These are phyloP conservation scores for Coleophoma cylindrospora DNA, from an alignment of 2,329 filamentous ascomycete species.

Conservation along the genomic window DNA sequence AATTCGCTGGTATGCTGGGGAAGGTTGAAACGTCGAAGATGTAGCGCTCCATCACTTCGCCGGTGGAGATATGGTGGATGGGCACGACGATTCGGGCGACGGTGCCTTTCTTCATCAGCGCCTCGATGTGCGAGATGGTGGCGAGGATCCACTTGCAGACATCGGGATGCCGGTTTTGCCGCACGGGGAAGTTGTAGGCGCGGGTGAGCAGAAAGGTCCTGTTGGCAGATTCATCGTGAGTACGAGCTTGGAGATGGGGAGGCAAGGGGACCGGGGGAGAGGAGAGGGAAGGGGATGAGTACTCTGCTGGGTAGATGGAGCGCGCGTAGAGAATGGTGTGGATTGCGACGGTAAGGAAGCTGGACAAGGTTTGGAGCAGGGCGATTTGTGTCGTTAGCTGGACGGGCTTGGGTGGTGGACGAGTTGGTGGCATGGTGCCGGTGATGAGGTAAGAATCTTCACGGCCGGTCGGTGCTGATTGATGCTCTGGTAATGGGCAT, in stretches of 20 bases:
- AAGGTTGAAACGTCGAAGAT: slow-evolving; percentile 35
- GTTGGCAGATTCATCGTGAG: too few species aligned
- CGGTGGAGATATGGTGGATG: slow-evolving; percentile 24
- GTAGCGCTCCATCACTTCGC: slow-evolving; percentile 33
- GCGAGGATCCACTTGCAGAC: slow-evolving; percentile 68
- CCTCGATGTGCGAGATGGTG: slow-evolving; percentile 55
- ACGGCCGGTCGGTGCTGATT: too few species aligned
- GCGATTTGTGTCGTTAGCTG: slow-evolving; percentile 24
- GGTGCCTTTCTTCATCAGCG: slow-evolving; percentile 50
- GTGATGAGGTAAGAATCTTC: background rate
- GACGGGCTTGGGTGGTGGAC: background rate
- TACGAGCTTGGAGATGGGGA: too few species aligned
- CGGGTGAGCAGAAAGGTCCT: slow-evolving; percentile 57
- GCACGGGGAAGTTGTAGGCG: slow-evolving; percentile 67
- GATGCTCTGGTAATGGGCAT: too few species aligned
- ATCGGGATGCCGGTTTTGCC: slow-evolving; percentile 63
- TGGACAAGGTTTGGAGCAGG: slow-evolving; percentile 53
- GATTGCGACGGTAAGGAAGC: slow-evolving; percentile 64
- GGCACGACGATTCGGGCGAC: slow-evolving; percentile 30
- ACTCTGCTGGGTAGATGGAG: slow-evolving; percentile 56
- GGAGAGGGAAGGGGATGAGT: too few species aligned
- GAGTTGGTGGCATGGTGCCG: background rate
- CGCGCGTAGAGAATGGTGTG: slow-evolving; percentile 69
- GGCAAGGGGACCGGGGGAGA: too few species aligned
- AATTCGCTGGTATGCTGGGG: slow-evolving; percentile 28